Evolutionary conservation across 2,329 filamentous ascomycete species (phyloP), one percentile per base, ranked within the genome.

Genomic region (Tolypocladium amazonense): DNA sequence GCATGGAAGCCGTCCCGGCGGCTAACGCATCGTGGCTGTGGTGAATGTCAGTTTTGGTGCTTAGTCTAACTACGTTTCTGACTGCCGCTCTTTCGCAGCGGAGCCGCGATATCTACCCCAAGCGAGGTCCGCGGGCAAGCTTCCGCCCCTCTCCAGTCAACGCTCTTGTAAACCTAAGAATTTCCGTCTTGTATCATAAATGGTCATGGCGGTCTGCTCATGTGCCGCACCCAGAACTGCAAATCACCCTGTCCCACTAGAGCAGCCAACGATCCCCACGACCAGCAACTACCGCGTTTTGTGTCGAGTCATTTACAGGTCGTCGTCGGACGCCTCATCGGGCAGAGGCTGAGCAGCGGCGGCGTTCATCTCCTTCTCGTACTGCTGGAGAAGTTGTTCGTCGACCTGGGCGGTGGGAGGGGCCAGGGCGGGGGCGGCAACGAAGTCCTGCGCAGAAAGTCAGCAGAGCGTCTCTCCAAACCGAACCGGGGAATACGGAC

Each of bases 321-420:
- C 81, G 62, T 87, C 84, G 67, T 90, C 86, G 69, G 96, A 93
- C 67, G 95, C 90, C 84, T 97, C 94, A 72, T 92, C 92, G 67
- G 94, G 94, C 70, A 99, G 90, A 71, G 94, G 92, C 86, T 89
- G 86, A 65, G 82, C 69, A 64, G 88, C 86, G 65, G 94, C 94
- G 57, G 82, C 83, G 63, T 84, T 77, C 90, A 99, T 96, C 83
- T 99, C 94, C 77, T 88, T 81, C 77, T 88, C 81, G 83, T 96
- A 96, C 80, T 90, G 76, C 69, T 84, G 82, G 71, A 97, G 84
- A 66, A 95, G 87, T 59, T 81, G 83, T 78, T 89, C 84, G 79
- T 97, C 91, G 77, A 99, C 90, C 74, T 87, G 80, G 69, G 93
- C 91, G 75, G 94, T 93, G 63, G 94, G 92, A 69, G 94, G 94